Evolutionary conservation across 176 grass and related monocot genomes (phyloP).

Genomic region (Ensete ventricosum): DNA sequence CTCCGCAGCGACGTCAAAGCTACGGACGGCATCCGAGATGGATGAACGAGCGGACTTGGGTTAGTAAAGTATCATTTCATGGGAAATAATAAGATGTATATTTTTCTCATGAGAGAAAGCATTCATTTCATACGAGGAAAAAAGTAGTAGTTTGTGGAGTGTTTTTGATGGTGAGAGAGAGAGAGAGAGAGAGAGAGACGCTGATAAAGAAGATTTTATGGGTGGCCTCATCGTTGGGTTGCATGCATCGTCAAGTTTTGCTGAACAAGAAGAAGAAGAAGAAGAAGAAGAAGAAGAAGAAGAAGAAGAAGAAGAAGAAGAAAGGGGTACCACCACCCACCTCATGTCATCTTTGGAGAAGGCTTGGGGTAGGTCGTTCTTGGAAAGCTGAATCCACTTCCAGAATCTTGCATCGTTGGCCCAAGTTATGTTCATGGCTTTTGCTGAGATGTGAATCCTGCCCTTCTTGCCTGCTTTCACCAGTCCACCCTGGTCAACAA

Average conservation of each 20-base stretch:
- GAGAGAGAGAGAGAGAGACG: too few species aligned
- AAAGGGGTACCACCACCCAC: neutral
- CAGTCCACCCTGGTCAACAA: neutral
- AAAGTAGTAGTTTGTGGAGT: too few species aligned
- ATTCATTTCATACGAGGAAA: neutral
- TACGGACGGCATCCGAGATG: neutral
- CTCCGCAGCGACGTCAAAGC: neutral
- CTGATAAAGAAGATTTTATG: too few species aligned
- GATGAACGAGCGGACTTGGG: too few species aligned
- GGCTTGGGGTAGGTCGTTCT: neutral
- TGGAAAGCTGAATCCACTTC: neutral
- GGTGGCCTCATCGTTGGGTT: too few species aligned
- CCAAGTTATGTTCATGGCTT: slow-evolving; percentile 1
- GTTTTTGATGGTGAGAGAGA: too few species aligned
- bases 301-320: too few species aligned
- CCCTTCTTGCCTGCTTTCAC: neutral
- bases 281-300: too few species aligned
- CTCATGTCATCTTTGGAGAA: neutral
- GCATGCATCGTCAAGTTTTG: too few species aligned
- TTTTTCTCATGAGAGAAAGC: neutral
- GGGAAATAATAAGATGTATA: neutral
- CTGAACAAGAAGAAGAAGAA: too few species aligned
- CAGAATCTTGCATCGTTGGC: neutral
- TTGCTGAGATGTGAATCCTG: neutral
- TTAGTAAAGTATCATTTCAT: neutral